Conservation (phyloP, 768 basidiomycete species). For the Daedalea quercina region DNA sequence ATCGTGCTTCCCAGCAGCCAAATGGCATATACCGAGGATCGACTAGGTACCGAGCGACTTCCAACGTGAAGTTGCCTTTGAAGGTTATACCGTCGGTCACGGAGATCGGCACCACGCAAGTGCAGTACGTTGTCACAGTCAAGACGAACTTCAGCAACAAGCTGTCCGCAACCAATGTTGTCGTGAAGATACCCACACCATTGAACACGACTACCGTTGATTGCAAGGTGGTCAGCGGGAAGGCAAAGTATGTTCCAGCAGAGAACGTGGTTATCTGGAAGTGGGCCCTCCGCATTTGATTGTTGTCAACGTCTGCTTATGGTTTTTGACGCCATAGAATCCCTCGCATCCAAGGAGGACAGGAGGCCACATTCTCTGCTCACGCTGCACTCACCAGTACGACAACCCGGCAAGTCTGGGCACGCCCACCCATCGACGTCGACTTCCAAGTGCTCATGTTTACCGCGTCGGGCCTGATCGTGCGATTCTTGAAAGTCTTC, state of each 20-base stretch:
- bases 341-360: slow-evolving; percentile 85
- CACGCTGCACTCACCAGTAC: slow-evolving; percentile 81
- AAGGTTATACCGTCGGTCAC: slow-evolving; percentile 85
- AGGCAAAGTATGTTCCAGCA: slow-evolving; percentile 94
- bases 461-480: slow-evolving; percentile 91
- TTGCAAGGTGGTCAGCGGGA: slow-evolving; percentile 86
- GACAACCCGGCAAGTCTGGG: slow-evolving; percentile 94
- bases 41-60: slow-evolving; percentile 91
- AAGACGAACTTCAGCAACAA: slow-evolving; percentile 89
- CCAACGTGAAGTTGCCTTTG: slow-evolving; percentile 93
- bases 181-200: slow-evolving; percentile 93
- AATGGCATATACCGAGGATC: neutral
- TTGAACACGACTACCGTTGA: slow-evolving; percentile 90
- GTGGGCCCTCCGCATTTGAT: slow-evolving; percentile 41
- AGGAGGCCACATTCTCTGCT: slow-evolving; percentile 82
- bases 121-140: slow-evolving; percentile 84
- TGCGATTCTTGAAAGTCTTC: slow-evolving; percentile 96
- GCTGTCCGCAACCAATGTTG: slow-evolving; percentile 87
- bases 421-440: slow-evolving; percentile 93
- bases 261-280: slow-evolving; percentile 99
- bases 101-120: slow-evolving; percentile 87
- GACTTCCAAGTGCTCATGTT: slow-evolving; percentile 99
- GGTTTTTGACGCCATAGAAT: slow-evolving; percentile 48
- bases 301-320: neutral
- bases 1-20: neutral